phyloP scores from a whole-genome alignment of 768 basidiomycete species.

The Macrolepiota fuliginosa region DNA sequence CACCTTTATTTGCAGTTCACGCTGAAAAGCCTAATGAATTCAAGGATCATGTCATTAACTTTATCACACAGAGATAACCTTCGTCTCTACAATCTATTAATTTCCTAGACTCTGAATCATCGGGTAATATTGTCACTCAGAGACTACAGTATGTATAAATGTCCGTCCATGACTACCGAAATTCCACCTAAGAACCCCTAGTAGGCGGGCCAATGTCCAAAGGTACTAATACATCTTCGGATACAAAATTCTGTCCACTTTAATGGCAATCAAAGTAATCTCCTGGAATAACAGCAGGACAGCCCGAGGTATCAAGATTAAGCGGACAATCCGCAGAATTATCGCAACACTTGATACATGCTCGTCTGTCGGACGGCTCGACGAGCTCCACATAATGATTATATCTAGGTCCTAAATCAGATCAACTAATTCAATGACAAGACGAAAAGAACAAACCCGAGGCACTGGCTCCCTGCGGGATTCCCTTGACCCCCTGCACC shows the following conservation, averaged over 20 bases:
- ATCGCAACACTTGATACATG: conserved; percentile 59
- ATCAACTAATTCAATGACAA: background rate
- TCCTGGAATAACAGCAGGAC: conserved; percentile 48
- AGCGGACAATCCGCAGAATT: conserved; percentile 49
- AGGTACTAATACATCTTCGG: background rate
- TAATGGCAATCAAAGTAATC: conserved; percentile 50
- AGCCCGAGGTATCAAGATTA: conserved; percentile 45
- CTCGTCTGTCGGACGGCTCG: conserved; percentile 46
- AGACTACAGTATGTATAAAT: background rate
- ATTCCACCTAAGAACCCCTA: background rate
- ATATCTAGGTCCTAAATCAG: conserved; percentile 30
- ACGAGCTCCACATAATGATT: conserved; percentile 59
- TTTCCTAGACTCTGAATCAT: no score
- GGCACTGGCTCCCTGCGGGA: conserved; percentile 46
- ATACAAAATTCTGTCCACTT: background rate
- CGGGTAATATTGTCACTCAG: no score
- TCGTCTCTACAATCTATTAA: no score
- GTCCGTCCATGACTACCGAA: background rate
- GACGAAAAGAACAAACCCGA: conserved; percentile 37
- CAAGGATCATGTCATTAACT: conserved; percentile 34
- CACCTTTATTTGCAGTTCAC: conserved; percentile 63
- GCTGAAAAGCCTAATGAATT: conserved; percentile 75
- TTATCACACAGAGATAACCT: conserved; percentile 19
- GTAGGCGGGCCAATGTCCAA: background rate
- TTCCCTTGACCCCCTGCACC: conserved; percentile 49